Evolutionary conservation across 1,284 basidiomycete genomes (phyloP), one percentile per base, ranked within the genome.

Genomic region (Erythrobasidium hasegawianum): DNA sequence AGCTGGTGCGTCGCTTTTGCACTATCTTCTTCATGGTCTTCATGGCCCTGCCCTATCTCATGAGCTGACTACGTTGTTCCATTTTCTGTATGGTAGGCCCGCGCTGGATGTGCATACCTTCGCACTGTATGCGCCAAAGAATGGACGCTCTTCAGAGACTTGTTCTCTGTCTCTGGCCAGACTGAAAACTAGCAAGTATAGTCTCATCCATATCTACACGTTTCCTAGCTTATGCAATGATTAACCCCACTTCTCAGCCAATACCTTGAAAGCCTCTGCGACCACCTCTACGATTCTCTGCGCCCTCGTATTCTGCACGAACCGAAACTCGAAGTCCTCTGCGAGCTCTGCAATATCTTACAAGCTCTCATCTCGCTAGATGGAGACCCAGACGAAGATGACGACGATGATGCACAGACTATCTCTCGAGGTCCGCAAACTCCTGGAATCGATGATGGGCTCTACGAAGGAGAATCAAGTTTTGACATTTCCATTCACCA

Each of bases 261-360:
- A 67, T 96, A 90, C 77, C 82, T 96, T 22, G 92, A 95, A 79
- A 85, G 83, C 4, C 81, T 97, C 0, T 96, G 91, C 73, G 93
- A 96, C 78, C 85, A 91, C 72, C 84, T 96, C 24, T 95, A 93
- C 75, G 93, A 96, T 77, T 89, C 93, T 71, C 84, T 96, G 2
- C 87, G 93, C 1, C 93, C 93, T 3, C 86, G 91, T 5, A 95
- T 96, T 71, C 82, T 96, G 1, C 92, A 96, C 73, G 93, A 96
- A 75, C 86, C 87, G 0, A 85, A 87, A 4, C 83, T 97, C 53
- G 87, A 87, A 0, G 86, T 86, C 0, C 84, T 97, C 1, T 93
- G 91, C 74, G 89, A 93, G 77, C 88, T 96, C 29, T 96, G 92
- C 80, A 95, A 90, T 0, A 90, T 96, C 20, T 81, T 96, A 1